Conservation (phyloP, 345 rosid genomes). For the Nasturtium officinale region DNA sequence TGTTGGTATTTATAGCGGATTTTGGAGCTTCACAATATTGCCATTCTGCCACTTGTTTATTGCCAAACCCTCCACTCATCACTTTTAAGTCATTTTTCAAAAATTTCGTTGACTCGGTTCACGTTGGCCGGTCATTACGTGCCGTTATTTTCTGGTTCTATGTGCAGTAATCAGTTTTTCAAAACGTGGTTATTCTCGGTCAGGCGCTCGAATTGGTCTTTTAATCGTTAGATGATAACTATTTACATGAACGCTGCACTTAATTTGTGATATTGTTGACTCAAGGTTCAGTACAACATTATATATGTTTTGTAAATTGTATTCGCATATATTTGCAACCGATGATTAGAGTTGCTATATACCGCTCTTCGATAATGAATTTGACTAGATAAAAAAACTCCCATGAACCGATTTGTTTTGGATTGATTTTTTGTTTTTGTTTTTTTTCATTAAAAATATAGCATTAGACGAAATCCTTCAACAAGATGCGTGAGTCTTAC, state of each 20-base stretch:
- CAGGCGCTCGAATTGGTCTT: neutral
- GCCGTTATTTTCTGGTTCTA: neutral
- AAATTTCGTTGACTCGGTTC: neutral
- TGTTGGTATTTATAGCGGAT: slow-evolving; percentile 14
- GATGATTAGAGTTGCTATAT: neutral
- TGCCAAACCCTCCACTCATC: neutral
- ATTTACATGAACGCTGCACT: neutral
- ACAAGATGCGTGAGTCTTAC: neutral
- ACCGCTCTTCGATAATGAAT: neutral
- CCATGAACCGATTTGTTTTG: neutral
- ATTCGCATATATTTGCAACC: neutral
- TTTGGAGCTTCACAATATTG: slow-evolving; percentile 9
- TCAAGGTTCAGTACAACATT: neutral
- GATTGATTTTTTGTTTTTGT: neutral
- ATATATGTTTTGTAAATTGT: neutral
- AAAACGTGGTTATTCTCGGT: neutral
- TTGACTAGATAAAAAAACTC: neutral
- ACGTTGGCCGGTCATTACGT: neutral
- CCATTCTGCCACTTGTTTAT: neutral
- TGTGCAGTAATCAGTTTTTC: neutral
- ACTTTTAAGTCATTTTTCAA: neutral
- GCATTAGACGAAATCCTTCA: neutral
- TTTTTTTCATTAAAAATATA: neutral
- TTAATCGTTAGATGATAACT: neutral
- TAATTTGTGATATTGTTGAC: neutral